Base-by-base conservation (phyloP, 176 grass and related monocot species). In the Dactylis glomerata region DNA sequence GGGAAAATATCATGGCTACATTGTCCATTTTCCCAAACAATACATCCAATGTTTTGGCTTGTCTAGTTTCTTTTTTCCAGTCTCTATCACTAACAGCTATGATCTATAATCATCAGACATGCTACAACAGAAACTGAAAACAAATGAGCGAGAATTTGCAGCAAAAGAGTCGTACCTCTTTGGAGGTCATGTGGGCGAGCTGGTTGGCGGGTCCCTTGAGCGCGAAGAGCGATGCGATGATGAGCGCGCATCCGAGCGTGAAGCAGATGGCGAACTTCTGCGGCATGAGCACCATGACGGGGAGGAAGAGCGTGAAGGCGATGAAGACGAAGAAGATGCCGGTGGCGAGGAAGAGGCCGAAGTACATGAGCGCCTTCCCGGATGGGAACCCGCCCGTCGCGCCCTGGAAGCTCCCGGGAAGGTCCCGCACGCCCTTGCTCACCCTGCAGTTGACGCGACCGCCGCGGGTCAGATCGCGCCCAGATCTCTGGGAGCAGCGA, bases 261-360 rank as follows among this genome's bases (percentile, higher is more conserved):
- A 99, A 99, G 82, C 83, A 92, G 68, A 99, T 90, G 37, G 97
- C 97, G 61, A 99, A 99, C 86, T 99, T 99, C 86, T 96, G 93
- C 46, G 97, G 97, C 91, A 99, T 84, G 78, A 99, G 37, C 64
- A 96, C 93, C 88, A 99, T 99, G 61, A 96, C 93, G 33, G 93
- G 93, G 50, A 99, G 92, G 81, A 99, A 99, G 74, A 99, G 83
- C 63, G 92, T 61, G 80, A 99, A 99, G 17, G 97, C 91, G 72
- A 99, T 82, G 82, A 99, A 92, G 71, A 99, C 83, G 54, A 99
- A 99, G 90, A 99, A 96, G 68, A 99, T 82, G 15, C 97, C 97
- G 59, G 90, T 94, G 64, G 93, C 92, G 46, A 99, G 97, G 59
- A 99, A 87, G 81, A 99, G 72, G 19, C 93, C 97, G 19, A 99